These are phyloP conservation scores for Entomortierella parvispora DNA, from an alignment of 192 early-diverging fungal species.

Conservation along the genomic window DNA sequence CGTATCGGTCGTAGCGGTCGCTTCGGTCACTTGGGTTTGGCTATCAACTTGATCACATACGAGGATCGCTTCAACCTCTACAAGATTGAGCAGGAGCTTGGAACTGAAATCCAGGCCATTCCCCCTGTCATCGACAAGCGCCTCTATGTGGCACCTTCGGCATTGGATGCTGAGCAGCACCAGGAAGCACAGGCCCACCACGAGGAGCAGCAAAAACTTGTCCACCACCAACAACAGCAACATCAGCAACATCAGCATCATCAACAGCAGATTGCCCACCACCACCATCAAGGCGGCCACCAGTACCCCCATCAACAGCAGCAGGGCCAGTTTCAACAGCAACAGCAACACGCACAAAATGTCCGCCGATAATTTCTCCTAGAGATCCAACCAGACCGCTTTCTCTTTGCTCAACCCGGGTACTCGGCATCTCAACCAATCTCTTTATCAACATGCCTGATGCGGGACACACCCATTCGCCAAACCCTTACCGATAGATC, in stretches of 20 bases:
- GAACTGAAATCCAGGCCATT: conserved; percentile 97
- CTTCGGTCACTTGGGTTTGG: conserved; percentile 93
- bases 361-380: neutral
- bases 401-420: no score
- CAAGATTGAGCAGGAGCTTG: conserved; percentile 96
- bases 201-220: conserved; percentile 46
- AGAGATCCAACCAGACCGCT: neutral
- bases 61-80: conserved; percentile 97
- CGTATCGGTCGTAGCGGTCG: conserved; percentile 96
- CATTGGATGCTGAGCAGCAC: conserved; percentile 72
- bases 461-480: neutral
- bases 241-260: conserved; percentile 49
- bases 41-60: conserved; percentile 97
- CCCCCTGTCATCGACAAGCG: conserved; percentile 94
- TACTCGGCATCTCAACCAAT: no score
- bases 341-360: conserved; percentile 9
- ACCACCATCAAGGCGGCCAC: conserved; percentile 1
- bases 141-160: conserved; percentile 81
- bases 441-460: neutral
- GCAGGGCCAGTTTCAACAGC: conserved; percentile 13
- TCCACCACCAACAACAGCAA: conserved; percentile 49
- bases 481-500: neutral
- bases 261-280: conserved; percentile 12
- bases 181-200: conserved; percentile 55
- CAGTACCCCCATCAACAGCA: conserved; percentile 17